phyloP scores from a whole-genome alignment of 345 rosid species.

The Brassica incana region DNA sequence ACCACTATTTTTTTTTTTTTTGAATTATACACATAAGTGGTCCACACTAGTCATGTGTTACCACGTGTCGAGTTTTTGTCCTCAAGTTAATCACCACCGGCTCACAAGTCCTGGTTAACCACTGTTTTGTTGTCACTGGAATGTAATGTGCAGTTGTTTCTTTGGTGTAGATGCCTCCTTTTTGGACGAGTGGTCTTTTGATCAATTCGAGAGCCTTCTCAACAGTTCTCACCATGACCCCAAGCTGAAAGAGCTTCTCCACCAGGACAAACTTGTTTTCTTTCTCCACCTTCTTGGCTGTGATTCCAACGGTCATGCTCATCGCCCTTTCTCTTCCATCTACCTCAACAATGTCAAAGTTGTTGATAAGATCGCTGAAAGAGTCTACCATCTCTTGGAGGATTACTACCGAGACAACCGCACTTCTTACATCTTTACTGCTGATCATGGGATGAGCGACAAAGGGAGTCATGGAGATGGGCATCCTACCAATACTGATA shows the following conservation, averaged over 20 bases:
- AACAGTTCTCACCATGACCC: constrained; percentile 75
- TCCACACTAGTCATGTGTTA: too few species aligned
- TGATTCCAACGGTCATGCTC: constrained; percentile 98
- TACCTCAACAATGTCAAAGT: constrained; percentile 96
- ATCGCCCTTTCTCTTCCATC: constrained; percentile 88
- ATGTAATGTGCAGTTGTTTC: constrained; percentile 3
- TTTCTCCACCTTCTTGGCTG: constrained; percentile 97
- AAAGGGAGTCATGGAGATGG: constrained; percentile 99
- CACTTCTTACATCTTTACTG: constrained; percentile 85
- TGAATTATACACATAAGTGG: too few species aligned
- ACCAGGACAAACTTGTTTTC: constrained; percentile 78
- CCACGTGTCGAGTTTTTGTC: too few species aligned
- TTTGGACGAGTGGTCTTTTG: constrained; percentile 98
- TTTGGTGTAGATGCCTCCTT: constrained; percentile 92
- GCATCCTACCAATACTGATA: constrained; percentile 88
- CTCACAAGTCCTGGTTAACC: too few species aligned
- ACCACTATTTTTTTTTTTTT: background rate
- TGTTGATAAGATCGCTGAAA: constrained; percentile 81
- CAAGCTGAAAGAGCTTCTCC: constrained; percentile 70
- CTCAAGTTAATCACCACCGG: too few species aligned
- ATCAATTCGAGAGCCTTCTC: constrained; percentile 88
- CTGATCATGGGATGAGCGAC: constrained; percentile 99
- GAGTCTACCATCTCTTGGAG: constrained; percentile 75
- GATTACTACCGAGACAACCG: constrained; percentile 83
- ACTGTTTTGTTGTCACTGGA: background rate